phyloP scores from a whole-genome alignment of 495 filamentous ascomycete species.

The Jackrogersella minutella region DNA sequence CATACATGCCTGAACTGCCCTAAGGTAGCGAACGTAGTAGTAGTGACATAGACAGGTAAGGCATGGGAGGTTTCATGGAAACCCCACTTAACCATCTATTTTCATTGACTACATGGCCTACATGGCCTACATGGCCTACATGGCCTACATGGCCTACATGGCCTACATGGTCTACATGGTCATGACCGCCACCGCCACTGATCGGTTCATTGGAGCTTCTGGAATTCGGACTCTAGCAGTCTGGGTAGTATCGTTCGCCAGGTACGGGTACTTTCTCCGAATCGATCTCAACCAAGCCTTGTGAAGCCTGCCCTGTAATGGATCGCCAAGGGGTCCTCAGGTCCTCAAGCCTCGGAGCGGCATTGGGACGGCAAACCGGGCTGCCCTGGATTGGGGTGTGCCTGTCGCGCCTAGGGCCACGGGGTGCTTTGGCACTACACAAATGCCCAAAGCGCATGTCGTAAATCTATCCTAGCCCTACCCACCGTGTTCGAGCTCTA shows the following conservation, averaged over 20 bases:
- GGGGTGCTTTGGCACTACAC: slow-evolving; percentile 26
- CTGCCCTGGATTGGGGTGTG: slow-evolving; percentile 11
- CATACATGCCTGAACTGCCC: slow-evolving; percentile 19
- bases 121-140: neutral
- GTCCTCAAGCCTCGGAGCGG: slow-evolving; percentile 37
- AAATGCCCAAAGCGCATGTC: slow-evolving; percentile 38
- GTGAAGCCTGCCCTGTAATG: slow-evolving; percentile 32
- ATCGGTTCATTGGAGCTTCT: slow-evolving; percentile 41
- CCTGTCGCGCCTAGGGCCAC: slow-evolving; percentile 23
- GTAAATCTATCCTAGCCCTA: slow-evolving; percentile 13
- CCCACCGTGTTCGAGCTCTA: slow-evolving; percentile 37
- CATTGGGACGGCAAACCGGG: slow-evolving; percentile 30
- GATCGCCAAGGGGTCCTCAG: slow-evolving; percentile 40
- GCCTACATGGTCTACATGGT: slow-evolving; percentile 10
- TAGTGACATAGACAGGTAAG: slow-evolving; percentile 27
- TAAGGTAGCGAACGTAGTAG: slow-evolving; percentile 28
- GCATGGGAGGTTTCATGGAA: slow-evolving; percentile 42
- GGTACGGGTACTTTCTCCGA: slow-evolving; percentile 42
- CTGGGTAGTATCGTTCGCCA: slow-evolving; percentile 39
- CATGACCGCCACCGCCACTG: slow-evolving; percentile 45
- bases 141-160: neutral
- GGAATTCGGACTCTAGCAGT: slow-evolving; percentile 27
- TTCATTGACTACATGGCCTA: slow-evolving; percentile 38
- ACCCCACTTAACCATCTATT: slow-evolving; percentile 40
- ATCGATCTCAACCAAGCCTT: slow-evolving; percentile 43